Conservation (phyloP, 2,329 filamentous ascomycete species). For the Cordyceps sp. region DNA sequence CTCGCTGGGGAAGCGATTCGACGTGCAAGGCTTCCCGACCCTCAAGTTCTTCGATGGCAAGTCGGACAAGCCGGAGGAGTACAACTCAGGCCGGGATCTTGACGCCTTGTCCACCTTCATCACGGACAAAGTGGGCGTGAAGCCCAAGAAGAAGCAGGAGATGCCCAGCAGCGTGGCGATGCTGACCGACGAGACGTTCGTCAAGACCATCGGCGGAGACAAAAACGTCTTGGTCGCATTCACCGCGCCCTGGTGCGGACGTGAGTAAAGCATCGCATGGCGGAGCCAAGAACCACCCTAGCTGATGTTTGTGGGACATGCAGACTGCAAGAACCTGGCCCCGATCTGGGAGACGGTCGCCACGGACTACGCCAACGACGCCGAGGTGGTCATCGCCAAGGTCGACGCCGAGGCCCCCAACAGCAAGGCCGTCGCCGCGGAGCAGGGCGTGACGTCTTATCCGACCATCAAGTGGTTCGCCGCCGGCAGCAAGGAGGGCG, state of each 20-base stretch:
- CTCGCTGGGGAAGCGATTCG: conserved; percentile 68
- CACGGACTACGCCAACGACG: conserved; percentile 61
- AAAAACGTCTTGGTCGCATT: conserved; percentile 91
- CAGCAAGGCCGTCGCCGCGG: conserved; percentile 60
- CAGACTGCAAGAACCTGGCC: conserved; percentile 93
- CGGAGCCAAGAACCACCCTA: too few species aligned
- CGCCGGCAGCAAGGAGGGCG: conserved; percentile 57
- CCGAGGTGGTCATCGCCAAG: conserved; percentile 76
- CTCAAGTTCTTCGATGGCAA: conserved; percentile 97
- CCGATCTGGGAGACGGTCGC: conserved; percentile 83
- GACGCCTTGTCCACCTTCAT: conserved; percentile 74
- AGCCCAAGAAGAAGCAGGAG: conserved; percentile 59
- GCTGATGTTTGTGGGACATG: neutral
- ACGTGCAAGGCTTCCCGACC: conserved; percentile 88
- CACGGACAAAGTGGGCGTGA: conserved; percentile 70
- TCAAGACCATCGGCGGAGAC: conserved; percentile 60
- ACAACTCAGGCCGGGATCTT: conserved; percentile 72
- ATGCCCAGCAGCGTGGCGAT: conserved; percentile 61
- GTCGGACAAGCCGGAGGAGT: conserved; percentile 70
- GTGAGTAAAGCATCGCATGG: conserved; percentile 40
- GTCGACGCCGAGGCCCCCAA: conserved; percentile 84
- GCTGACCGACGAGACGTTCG: conserved; percentile 68
- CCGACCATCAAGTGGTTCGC: conserved; percentile 98
- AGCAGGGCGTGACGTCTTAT: conserved; percentile 70
- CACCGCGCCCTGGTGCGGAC: conserved; percentile 95